Conservation (phyloP, 306 rosid genomes). For the Castanea mollissima region DNA sequence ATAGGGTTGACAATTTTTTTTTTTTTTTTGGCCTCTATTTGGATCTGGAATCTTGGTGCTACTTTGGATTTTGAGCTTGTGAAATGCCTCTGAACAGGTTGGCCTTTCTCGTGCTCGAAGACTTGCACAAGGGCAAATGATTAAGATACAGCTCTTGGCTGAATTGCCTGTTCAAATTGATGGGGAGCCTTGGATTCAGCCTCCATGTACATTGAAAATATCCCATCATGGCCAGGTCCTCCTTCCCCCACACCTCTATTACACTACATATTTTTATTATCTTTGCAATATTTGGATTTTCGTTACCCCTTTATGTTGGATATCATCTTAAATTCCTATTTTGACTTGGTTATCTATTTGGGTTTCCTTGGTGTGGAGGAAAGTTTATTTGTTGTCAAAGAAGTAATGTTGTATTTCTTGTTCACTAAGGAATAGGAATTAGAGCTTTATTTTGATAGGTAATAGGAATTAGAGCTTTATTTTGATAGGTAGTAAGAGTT, state of each 20-base stretch:
- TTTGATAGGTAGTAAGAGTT: too few relatives aligned
- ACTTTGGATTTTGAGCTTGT: neutral
- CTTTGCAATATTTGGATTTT: neutral
- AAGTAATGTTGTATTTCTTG: too few relatives aligned
- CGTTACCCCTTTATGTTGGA: neutral
- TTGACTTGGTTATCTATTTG: too few relatives aligned
- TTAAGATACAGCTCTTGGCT: conserved; percentile 77
- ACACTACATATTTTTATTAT: neutral
- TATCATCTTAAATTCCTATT: too few relatives aligned
- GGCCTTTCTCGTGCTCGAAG: conserved; percentile 98
- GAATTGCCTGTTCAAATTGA: conserved; percentile 91
- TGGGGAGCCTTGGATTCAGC: conserved; percentile 98
- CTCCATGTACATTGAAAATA: conserved; percentile 67
- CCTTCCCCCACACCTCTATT: conserved; percentile 21
- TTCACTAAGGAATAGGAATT: too few relatives aligned
- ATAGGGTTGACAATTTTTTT: neutral
- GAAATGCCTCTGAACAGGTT: conserved; percentile 49
- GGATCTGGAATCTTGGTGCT: neutral
- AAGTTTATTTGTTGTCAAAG: too few relatives aligned
- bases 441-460: too few relatives aligned
- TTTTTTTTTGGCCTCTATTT: neutral
- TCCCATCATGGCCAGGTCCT: conserved; percentile 93
- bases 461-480: too few relatives aligned
- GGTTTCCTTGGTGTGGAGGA: too few relatives aligned
- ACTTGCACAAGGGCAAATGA: conserved; percentile 93